Conservation (phyloP, 1,284 basidiomycete genomes). For the Psilocybe mexicana region DNA sequence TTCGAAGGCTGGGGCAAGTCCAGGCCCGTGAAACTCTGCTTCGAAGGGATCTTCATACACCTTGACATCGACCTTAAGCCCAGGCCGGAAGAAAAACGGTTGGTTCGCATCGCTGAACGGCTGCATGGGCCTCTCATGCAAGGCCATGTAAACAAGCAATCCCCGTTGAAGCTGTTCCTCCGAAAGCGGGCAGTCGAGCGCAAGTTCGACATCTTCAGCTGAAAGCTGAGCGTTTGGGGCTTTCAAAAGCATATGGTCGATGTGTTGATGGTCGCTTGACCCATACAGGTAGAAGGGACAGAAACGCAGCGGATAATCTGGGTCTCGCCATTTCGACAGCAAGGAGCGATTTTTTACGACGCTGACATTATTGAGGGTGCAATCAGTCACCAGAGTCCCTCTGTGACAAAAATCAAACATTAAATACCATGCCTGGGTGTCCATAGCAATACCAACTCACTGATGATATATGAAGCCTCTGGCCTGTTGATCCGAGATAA, state of each 20-base stretch:
- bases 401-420: constrained; percentile 5
- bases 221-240: constrained; percentile 42
- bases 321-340: constrained; percentile 26
- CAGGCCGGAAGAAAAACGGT: constrained; percentile 25
- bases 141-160: constrained; percentile 24
- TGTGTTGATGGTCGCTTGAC: constrained; percentile 30
- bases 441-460: not conserved
- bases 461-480: constrained; percentile 22
- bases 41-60: constrained; percentile 20
- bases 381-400: constrained; percentile 11
- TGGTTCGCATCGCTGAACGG: constrained; percentile 24
- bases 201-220: constrained; percentile 30
- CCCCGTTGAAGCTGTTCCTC: constrained; percentile 24
- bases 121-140: constrained; percentile 33
- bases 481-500: constrained; percentile 20
- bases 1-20: constrained; percentile 13
- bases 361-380: constrained; percentile 30
- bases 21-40: constrained; percentile 22
- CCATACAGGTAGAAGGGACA: constrained; percentile 45
- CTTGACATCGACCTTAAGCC: constrained; percentile 19
- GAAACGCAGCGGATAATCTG: constrained; percentile 32
- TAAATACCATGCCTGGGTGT: not conserved
- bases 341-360: constrained; percentile 33
- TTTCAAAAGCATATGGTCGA: constrained; percentile 41
- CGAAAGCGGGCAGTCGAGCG: constrained; percentile 16